Base-by-base conservation (phyloP, 1,284 basidiomycete species). In the Marasmius oreades region DNA sequence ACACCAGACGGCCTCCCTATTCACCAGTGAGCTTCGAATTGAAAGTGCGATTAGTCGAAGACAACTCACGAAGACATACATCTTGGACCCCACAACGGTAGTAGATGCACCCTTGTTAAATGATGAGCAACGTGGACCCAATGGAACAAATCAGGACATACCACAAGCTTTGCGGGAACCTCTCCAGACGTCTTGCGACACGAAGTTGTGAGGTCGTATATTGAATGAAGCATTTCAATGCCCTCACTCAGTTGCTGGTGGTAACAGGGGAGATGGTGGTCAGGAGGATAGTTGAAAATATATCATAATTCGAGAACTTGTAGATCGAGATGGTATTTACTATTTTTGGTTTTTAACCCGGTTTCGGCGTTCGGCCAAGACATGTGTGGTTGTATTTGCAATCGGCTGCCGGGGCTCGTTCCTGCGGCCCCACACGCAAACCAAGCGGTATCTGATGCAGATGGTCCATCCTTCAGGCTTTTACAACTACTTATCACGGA, bases 81-180 rank as follows among this genome's bases (percentile, higher is more conserved):
- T 83, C 71, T 88, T 88, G 51, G 86, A 86, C 48, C 88, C 90
- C 37, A 93, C 81, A 55, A 93, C 87, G 31, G 92, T 93, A 26
- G 90, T 91, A 3, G 91, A 92, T 44, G 90, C 88, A 57, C 90
- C 90, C 88, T n/a, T 91, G 64, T 11, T 53, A 43, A 56, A 54
- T 24, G 53, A 39, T 43, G n/a, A 56, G 46, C 59, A 50, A 50
- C 10, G 22, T 31, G 45, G 5, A 51, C 55, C 52, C 46, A 50
- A 53, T 43, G 26, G 45, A 26, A 39, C 31, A 52, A 26, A 18
- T 42, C 2, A 22, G 46, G 24, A 81, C 90, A 63, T 73, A 93
- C 92, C 56, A 95, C 92, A 52, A 95, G 85, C 66, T 92, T 92
- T 46, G 90, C 85, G 12, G 93, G 93, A 24, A 94, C 87, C 80